A percentile compares a stretch with the other conserved stretches of the same genome.
Conservation (phyloP, 345 rosid species). For the Euphorbia peplus region DNA sequence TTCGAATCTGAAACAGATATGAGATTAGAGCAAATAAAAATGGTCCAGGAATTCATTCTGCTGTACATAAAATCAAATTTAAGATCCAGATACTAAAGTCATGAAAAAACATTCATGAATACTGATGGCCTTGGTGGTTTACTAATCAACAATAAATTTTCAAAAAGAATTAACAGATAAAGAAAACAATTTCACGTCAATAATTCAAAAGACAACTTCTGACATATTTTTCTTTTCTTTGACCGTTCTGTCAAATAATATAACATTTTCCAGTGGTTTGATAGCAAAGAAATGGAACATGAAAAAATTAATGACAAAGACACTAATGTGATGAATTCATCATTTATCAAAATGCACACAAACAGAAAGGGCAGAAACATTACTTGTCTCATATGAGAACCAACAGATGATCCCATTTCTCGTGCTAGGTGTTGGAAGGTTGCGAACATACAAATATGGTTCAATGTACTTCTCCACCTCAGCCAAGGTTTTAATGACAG, state of each 20-base stretch:
- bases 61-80: not conserved
- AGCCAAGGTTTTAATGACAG: too few species aligned
- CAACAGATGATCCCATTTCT: slow-evolving; percentile 81
- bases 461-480: too few species aligned
- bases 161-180: not conserved
- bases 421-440: slow-evolving; percentile 87
- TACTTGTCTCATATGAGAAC: too few species aligned
- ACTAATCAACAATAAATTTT: not conserved
- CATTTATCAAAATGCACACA: not conserved
- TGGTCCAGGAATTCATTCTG: not conserved
- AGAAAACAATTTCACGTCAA: not conserved
- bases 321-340: not conserved
- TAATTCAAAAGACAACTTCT: not conserved
- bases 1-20: slow-evolving; percentile 66
- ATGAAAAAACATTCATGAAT: not conserved
- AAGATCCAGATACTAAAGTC: not conserved
- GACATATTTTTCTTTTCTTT: not conserved
- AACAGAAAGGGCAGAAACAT: too few species aligned
- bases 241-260: not conserved
- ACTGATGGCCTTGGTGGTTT: not conserved
- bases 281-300: not conserved
- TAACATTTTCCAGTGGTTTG: too few species aligned
- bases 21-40: slow-evolving; percentile 9
- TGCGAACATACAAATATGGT: slow-evolving; percentile 66
- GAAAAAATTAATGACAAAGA: not conserved